Base-by-base conservation (phyloP, 495 filamentous ascomycete species). In the Pseudoneurospora amorphoporcata region DNA sequence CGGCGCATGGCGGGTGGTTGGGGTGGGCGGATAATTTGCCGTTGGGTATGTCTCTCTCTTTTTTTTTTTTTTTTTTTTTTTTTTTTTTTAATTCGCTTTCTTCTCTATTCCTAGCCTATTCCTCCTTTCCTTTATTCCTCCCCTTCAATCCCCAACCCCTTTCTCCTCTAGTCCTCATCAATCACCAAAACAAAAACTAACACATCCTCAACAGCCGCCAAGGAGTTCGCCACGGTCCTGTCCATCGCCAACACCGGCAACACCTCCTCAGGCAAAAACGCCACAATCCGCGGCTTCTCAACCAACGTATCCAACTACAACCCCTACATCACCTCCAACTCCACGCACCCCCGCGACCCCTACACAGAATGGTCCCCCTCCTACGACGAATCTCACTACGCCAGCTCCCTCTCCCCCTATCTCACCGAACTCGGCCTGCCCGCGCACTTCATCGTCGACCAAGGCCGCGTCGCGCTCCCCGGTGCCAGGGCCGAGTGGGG, bases 291-390 rank as follows among this genome's bases (percentile, higher is more conserved):
- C 72, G 91, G 92, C 68, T 84, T 94, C 68, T 87, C 87, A 14
- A 93, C 91, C 75, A 94, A 94, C 78, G 90, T 92, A 43, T 89
- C 91, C 78, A 92, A 92, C 83, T 92, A 91, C 81, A 92, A 93
- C 78, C 89, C 86, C 19, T 92, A 61, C 53, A 12, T 61, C 10
- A 29, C 19, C n/a, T 5, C 72, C 75, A 78, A 85, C 4, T 83
- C 88, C 32, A 75, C 83, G 84, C 39, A n/a, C n/a, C 45, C 76
- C 61, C 73, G 75, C 10, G 79, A 80, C 72, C 76, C 79, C 68
- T 85, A 85, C 79, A 85, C 83, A 32, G 77, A 82, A 72, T 81
- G 80, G 69, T 83, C 82, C 78, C 70, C 75, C 61, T 81, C 80
- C 69, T 86, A 82, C 76, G 91, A 93, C 77, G 92, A 93, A 82